Base-by-base conservation (phyloP, 257 asterid genomes). In the Catharanthus roseus region DNA sequence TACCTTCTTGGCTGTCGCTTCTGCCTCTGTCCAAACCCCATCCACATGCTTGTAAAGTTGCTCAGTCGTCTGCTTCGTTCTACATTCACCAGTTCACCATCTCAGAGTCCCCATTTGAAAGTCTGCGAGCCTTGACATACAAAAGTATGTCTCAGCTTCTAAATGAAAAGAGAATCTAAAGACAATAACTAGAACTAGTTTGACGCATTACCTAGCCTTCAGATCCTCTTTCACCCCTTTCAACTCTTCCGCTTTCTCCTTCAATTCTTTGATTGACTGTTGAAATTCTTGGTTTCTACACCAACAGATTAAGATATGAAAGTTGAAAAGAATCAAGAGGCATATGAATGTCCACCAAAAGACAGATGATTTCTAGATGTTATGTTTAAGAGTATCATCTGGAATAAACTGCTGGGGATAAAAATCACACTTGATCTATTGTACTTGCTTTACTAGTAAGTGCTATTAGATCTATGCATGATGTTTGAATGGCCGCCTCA, bases 91-190 rank as follows among this genome's bases (percentile, higher is more conserved):
- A 91, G 86, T 86, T 91, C 96, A 93, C 84, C 91, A 86, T 83
- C 92, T 93, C 97, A 93, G 95, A 86, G 86, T 81, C 83, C 88
- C 85, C 85, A 87, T 69, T 85, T 83, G 86, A 87, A 77, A 81
- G 82, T 88, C 96, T 87, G 92, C 93, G 91, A 87, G 97, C 93
- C 89, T 93, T 90, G 97, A 93, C 97, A 93, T 93, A 93, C 97
- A 89, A 85, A 61, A 64, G 97, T 90, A 93, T 90, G 97, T 83
- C 97, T 92, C 92, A 92, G 96, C 98, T 95, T 75, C 75, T 79
- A 76, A 53, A 69, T 67, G 67, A 77, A 79, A 76, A 77, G 78
- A 68, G 44, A 56, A 49, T 24, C 65, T 34, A 49, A 28, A 86
- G 75, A n/a, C 28, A 54, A 75, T 56, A 67, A 73, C 57, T 77